Base-by-base conservation (phyloP, 2,329 filamentous ascomycete genomes). In the Cordyceps militaris region DNA sequence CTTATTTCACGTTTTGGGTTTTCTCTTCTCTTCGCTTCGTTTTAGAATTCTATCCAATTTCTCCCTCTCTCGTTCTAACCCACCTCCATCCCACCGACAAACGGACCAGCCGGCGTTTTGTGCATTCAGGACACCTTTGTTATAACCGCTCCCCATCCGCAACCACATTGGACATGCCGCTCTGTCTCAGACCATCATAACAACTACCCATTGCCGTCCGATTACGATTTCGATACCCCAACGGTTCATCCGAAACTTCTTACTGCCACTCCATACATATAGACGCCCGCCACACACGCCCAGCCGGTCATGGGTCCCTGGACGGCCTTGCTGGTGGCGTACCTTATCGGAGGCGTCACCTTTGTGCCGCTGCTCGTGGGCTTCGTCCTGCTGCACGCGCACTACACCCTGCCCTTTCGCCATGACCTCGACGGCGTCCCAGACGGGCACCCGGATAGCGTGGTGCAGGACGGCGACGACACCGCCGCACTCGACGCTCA, bases 311-410 rank as follows among this genome's bases (percentile, higher is more conserved):
- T 84, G 80, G 75, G 73, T 61, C 68, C 72, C 65, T 82, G 79
- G 74, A 75, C 75, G 32, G 69, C 70, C 65, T 85, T 93, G 67
- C 76, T 95, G 63, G 71, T 88, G 67, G 81, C 88, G 70, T 97
- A 96, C 78, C 70, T 96, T 63, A 74, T 96, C 59, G 92, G 92
- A 72, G 93, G 92, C 66, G 71, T 97, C 68, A 96, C 92, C 59
- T 93, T 97, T 69, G 69, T 96, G 59, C 92, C 92, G 30, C 76
- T 96, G 3, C 66, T 91, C 60, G 61, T 92, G 54, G 69, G 74
- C 47, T 71, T 81, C 49, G 65, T 89, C 57, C 68, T 92, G 55
- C 69, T 84, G 34, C 83, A 91, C 70, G 83, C 83, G 63, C 86
- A 91, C 75, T 74, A 87, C 59, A 84, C 84, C 13, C 79, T 90